Base-by-base conservation (phyloP, 352 stramenopile species). In the Globisporangium irregulare region DNA sequence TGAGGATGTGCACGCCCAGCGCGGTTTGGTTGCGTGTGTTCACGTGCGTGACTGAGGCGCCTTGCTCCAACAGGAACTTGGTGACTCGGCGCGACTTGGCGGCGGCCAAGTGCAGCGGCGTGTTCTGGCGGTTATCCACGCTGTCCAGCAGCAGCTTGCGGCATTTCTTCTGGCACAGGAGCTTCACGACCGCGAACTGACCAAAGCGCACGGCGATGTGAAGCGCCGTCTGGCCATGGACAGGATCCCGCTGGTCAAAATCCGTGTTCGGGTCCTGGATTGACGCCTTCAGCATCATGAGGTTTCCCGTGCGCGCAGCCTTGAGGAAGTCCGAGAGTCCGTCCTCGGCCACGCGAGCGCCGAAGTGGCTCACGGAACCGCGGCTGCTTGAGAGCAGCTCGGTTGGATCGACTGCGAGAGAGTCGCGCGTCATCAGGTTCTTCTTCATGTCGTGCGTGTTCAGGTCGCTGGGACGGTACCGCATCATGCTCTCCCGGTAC, bases 41-140 rank as follows among this genome's bases (percentile, higher is more conserved):
- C 12, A 84, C 73, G 22, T 78, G 76, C 38, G 74, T 79, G 29
- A 88, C 81, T 36, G 83, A 75, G 1, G 88, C 88, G 27, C 79
- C 81, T 5, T 92, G 75, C 61, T 95, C 86, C 18, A 95, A 77
- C 41, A 95, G 34, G 38, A 84, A 92, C 77, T 94, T 93, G 67
- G 87, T 94, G 43, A 95, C 82, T 8, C 87, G 86, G 3, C 86
- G 84, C 53, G 87, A 95, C 64, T 92, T 92, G 32, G 86, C 87
- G n/a, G 83, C 73, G 9, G 87, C 87, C 22, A 95, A 55, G 59
- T 95, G 87, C 59, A 95, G 60, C 8, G 87, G 81, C 9, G 87
- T 93, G 78, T 95, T 95, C 51, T 83, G 61, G 20, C 87, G 82
- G 46, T 80, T 79, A 75, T 95, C 87, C 2, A 85, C 77, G 25